Conservation (phyloP, 2,329 filamentous ascomycete genomes). For the Fusarium sacchari region DNA sequence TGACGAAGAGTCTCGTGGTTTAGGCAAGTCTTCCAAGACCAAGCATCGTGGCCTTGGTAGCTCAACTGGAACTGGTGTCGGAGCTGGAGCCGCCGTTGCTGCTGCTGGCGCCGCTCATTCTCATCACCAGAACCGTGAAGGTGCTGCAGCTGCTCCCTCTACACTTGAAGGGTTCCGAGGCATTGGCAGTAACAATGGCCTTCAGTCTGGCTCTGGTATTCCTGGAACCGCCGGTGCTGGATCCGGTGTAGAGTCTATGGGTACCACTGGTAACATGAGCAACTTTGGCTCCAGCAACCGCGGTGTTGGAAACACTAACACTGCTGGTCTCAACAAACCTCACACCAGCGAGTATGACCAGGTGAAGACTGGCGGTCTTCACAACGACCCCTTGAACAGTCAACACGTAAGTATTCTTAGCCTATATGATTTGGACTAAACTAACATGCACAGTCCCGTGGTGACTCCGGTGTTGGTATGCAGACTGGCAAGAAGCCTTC, state of each 20-base stretch:
- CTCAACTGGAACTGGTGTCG: slow-evolving; percentile 10
- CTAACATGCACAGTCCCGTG: slow-evolving; percentile 13
- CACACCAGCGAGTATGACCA: slow-evolving; percentile 6
- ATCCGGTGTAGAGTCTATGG: neutral
- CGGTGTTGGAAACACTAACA: slow-evolving; percentile 10
- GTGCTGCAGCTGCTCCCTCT: neutral
- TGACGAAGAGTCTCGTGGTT: slow-evolving; percentile 27
- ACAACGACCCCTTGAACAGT: slow-evolving; percentile 26
- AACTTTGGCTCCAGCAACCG: neutral
- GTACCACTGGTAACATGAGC: neutral
- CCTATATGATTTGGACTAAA: rapidly evolving
- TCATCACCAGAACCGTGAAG: slow-evolving; percentile 21
- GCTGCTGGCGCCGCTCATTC: slow-evolving; percentile 21
- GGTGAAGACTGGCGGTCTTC: slow-evolving; percentile 22
- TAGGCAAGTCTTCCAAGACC: slow-evolving; percentile 24
- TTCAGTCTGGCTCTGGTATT: neutral
- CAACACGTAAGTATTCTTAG: slow-evolving; percentile 9
- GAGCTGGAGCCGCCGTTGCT: neutral
- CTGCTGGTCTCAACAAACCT: slow-evolving; percentile 14
- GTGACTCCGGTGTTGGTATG: slow-evolving; percentile 23
- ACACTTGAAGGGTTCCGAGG: neutral
- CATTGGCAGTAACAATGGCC: neutral
- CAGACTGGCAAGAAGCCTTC: slow-evolving; percentile 28
- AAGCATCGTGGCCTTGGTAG: slow-evolving; percentile 25
- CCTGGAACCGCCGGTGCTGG: slow-evolving; percentile 5